phyloP scores from a whole-genome alignment of 345 rosid genomes.

The Gossypium rotundifolium region DNA sequence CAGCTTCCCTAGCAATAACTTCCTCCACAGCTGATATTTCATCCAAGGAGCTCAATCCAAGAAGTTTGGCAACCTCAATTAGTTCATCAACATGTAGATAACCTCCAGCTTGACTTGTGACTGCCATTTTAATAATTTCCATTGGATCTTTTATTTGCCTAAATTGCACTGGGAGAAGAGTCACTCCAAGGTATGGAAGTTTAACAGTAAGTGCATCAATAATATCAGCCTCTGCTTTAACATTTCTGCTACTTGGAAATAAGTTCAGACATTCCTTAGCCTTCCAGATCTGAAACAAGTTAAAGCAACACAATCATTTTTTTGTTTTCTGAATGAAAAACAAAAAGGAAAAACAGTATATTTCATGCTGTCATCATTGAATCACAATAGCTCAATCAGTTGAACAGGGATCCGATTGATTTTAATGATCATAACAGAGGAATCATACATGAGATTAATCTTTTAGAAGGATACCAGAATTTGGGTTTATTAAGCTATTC shows the following conservation, averaged over 20 bases:
- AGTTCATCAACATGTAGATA: conserved; percentile 87
- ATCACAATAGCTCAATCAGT: neutral
- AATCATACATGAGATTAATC: neutral
- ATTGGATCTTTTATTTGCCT: conserved; percentile 93
- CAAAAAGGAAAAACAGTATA: neutral
- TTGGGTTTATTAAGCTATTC: neutral
- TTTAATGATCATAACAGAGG: neutral
- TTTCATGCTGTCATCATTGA: neutral
- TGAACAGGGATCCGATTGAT: neutral
- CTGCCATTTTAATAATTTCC: conserved; percentile 95
- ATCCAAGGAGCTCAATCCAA: conserved; percentile 74
- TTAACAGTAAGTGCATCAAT: conserved; percentile 81
- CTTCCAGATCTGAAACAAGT: conserved; percentile 76
- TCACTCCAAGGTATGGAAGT: conserved; percentile 91
- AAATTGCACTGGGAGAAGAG: conserved; percentile 82
- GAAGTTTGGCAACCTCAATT: conserved; percentile 91
- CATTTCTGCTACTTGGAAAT: conserved; percentile 70
- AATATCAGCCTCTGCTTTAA: conserved; percentile 77
- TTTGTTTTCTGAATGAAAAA: neutral
- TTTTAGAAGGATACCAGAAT: neutral
- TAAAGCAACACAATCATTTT: conserved; percentile 14
- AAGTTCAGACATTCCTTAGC: conserved; percentile 90
- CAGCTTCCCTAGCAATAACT: conserved; percentile 99
- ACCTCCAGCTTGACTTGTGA: conserved; percentile 79
- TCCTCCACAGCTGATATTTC: conserved; percentile 82